Base-by-base conservation (phyloP, 306 rosid genomes). In the Notholithocarpus densiflorus region DNA sequence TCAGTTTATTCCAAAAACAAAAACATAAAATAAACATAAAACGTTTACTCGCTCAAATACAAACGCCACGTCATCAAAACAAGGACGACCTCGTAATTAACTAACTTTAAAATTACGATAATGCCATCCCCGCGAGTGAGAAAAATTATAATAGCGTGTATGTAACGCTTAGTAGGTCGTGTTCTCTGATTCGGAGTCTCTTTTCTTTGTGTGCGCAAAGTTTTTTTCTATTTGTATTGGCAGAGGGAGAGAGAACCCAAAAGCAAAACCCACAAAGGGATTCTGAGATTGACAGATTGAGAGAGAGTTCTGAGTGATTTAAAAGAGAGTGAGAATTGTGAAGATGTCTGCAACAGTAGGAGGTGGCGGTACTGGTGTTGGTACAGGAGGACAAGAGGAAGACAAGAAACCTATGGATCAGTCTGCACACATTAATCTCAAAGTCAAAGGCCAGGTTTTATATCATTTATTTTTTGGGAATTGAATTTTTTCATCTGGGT, bases 391-490 rank as follows among this genome's bases (percentile, higher is more conserved):
- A 18, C 83, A 80, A 81, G 90, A 87, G 57, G 96, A 91, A 27
- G 92, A 87, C 76, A 93, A 82, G 91, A 93, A 93, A 79, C 94
- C 94, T 0, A 56, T 68, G 43, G 97, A 90, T 57, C 93, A 90
- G 76, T 80, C 88, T 1, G 90, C 84, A 10, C 97, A 90, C 84
- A 92, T 92, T 79, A 92, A 90, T 66, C 97, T 93, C 77, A 93
- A 93, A 86, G 96, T 90, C 68, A 92, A 92, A 86, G 94, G 96
- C 2, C 96, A 92, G 97, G 97, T 92, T 18, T 18, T 32, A 52
- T 5, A 52, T 66, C 68, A 34, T 52, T 7, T 66, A 7, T 32
- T 13, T 31, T 31, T 12, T 19, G 32, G 32, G 9, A 24, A 8
- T 18, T 65, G 43, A 7, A 37, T 37, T 37, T 37, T 7, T 37